Evolutionary conservation across 2,329 filamentous ascomycete genomes (phyloP).

Genomic region (Cercospora citrullina): DNA sequence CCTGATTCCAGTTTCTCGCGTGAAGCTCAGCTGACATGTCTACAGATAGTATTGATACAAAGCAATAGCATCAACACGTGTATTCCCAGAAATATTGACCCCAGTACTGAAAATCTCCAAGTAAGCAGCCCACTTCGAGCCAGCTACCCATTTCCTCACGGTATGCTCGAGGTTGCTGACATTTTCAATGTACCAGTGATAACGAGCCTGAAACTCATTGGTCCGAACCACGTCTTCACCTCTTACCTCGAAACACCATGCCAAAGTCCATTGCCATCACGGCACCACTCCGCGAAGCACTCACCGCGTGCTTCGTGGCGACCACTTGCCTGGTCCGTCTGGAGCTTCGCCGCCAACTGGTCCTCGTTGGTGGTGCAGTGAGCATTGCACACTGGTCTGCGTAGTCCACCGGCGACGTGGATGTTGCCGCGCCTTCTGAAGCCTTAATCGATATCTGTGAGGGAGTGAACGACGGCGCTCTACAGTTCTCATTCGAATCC

Average conservation of each 20-base stretch:
- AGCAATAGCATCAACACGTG: background rate
- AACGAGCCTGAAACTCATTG: background rate
- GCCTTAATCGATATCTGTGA: background rate
- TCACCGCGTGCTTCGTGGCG: conserved; percentile 15
- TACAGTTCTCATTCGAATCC: conserved; percentile 10
- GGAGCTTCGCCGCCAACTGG: conserved; percentile 17
- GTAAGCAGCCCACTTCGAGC: background rate
- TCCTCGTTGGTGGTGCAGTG: conserved; percentile 22
- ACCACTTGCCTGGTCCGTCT: conserved; percentile 19
- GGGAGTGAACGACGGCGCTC: conserved; percentile 13
- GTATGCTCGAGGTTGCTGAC: background rate
- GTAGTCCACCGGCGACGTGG: conserved; percentile 22
- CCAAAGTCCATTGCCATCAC: background rate
- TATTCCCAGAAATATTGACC: background rate
- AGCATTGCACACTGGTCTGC: conserved; percentile 23
- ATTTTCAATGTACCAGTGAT: background rate
- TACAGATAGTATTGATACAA: background rate
- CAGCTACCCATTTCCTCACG: background rate
- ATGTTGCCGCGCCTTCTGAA: conserved; percentile 17
- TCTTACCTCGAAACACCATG: background rate
- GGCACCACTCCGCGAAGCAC: conserved; percentile 10
- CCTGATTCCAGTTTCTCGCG: background rate
- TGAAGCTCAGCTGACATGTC: background rate
- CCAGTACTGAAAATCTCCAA: background rate
- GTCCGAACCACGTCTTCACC: background rate